A percentile compares a stretch with the other conserved stretches of the same genome.
Evolutionary conservation across 768 basidiomycete genomes (phyloP).

Genomic region (Leccinum uliginosum): DNA sequence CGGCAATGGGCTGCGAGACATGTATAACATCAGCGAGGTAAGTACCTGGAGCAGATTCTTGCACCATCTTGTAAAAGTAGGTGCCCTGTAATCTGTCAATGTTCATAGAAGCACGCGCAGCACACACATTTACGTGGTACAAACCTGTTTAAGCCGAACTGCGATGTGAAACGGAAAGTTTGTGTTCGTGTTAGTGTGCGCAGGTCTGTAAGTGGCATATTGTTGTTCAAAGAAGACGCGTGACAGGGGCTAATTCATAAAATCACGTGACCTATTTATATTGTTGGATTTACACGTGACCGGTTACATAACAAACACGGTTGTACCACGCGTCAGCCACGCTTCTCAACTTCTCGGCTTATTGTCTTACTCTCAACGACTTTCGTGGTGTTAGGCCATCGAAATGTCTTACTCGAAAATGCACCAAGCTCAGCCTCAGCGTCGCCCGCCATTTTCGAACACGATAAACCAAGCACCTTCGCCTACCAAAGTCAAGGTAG

Average conservation of each 20-base stretch:
- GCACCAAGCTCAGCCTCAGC: conserved; percentile 29
- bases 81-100: neutral
- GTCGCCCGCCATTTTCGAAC: conserved; percentile 42
- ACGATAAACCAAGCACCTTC: conserved; percentile 32
- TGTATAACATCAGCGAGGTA: conserved; percentile 1
- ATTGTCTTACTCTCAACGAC: conserved; percentile 5
- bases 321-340: conserved; percentile 12
- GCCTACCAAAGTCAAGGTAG: conserved; percentile 36
- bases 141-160: conserved; percentile 4
- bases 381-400: conserved; percentile 48
- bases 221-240: neutral
- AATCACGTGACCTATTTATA: neutral
- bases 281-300: neutral
- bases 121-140: neutral
- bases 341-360: neutral
- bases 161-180: neutral
- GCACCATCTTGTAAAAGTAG: conserved; percentile 2
- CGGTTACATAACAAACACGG: conserved; percentile 30
- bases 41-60: neutral
- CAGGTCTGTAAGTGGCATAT: neutral
- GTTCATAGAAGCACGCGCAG: neutral
- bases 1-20: neutral
- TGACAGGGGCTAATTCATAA: conserved; percentile 20
- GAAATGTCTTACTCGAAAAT: conserved; percentile 36
- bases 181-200: neutral